A percentile compares a stretch with the other conserved stretches of the same genome.
phyloP scores from a whole-genome alignment of 257 asterid species.

The Marsdenia floribunda region DNA sequence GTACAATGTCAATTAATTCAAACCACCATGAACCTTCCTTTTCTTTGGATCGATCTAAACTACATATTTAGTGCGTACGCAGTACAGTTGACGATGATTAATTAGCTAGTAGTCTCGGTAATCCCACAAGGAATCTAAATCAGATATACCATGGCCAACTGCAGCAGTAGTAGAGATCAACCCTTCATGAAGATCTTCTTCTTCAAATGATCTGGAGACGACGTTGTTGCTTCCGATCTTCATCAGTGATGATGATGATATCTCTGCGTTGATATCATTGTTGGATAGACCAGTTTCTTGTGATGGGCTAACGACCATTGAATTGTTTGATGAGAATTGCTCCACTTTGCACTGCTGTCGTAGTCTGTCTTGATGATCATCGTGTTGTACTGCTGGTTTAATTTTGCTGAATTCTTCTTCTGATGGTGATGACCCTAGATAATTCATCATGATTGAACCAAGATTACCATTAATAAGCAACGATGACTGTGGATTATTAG shows the following conservation, averaged over 20 bases:
- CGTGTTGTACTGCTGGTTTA: no score
- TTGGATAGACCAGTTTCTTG: constrained; percentile 32
- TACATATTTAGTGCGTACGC: no score
- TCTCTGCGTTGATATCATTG: constrained; percentile 37
- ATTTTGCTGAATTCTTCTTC: no score
- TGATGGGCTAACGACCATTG: constrained; percentile 37
- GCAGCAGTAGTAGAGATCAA: not conserved
- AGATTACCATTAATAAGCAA: not conserved
- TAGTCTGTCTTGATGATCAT: not conserved
- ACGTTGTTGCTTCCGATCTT: constrained; percentile 28
- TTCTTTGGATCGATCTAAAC: not conserved
- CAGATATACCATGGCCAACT: constrained; percentile 38
- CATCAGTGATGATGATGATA: constrained; percentile 26
- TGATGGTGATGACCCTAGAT: constrained; percentile 1
- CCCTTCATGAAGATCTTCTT: constrained; percentile 33
- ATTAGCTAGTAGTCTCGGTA: not conserved
- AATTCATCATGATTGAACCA: not conserved
- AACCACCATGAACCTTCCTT: constrained; percentile 6
- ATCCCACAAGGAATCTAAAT: constrained; percentile 27
- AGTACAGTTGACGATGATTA: not conserved
- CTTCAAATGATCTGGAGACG: constrained; percentile 22
- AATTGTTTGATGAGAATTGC: constrained; percentile 39
- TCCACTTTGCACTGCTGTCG: constrained; percentile 32
- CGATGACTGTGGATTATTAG: not conserved
- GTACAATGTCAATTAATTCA: constrained; percentile 9